Base-by-base conservation (phyloP, 352 stramenopile genomes). In the Pythium rishiriense region DNA sequence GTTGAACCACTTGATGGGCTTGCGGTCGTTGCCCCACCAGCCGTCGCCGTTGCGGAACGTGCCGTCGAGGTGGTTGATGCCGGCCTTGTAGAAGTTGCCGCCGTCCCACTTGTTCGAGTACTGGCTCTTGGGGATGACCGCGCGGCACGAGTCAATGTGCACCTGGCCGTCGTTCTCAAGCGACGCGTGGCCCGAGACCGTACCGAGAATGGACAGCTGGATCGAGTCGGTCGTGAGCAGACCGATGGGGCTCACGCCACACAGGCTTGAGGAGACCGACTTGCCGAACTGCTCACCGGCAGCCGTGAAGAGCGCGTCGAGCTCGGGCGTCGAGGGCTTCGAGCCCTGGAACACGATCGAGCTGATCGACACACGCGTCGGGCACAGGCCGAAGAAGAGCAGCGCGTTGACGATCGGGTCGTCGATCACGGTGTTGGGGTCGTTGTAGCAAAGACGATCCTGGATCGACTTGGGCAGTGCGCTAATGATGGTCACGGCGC, bases 1-100 rank as follows among this genome's bases (percentile, higher is more conserved):
- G 49, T 75, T 53, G 42, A 79, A 67, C 72, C 72, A 79, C 48
- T 73, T 74, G 48, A 74, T 45, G 9, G 72, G 72, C 62, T 79
- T 79, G 24, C 68, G 59, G 7, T 64, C 58, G 39, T 64, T 49
- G 29, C 68, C 72, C 64, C 55, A 74, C 33, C 52, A 28, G 1
- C 68, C 68, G 39, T 79, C 72, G 15, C 68, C 68, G 26, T 64
- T 50, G 21, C 45, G 33, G 56, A 75, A 68, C 0, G 60, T 50
- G 6, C 42, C 43, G 42, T 79, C 72, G 11, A 49, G 31, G 46
- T 79, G 72, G 56, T 79, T 79, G 47, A 79, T 66, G 17, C 42
- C 52, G 19, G 68, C 68, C 28, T 61, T 56, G 61, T 76, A 79
- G 42, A 69, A 64, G n/a, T 51, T 60, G 42, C 26, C 50, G 17